Conservation (phyloP, 1,284 basidiomycete genomes). For the Amylostereum areolatum region DNA sequence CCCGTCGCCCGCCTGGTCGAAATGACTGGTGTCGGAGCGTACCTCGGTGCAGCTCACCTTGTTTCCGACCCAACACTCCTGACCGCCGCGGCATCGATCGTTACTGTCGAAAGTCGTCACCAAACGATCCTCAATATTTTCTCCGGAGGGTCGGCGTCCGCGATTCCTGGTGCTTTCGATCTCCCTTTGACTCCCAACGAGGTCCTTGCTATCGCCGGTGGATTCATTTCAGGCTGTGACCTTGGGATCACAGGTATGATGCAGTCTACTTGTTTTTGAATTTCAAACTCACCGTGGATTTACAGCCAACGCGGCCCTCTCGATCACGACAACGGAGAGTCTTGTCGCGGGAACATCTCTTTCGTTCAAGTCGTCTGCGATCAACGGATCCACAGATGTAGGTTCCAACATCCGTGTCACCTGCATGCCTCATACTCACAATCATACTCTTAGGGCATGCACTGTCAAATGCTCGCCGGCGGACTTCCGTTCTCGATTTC, state of each 20-base stretch:
- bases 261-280: slow-evolving; percentile 1
- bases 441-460: slow-evolving; percentile 36
- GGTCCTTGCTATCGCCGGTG: slow-evolving; percentile 67
- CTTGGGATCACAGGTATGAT: slow-evolving; percentile 49
- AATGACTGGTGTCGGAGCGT: slow-evolving; percentile 72
- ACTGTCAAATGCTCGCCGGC: slow-evolving; percentile 75
- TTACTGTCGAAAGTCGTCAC: slow-evolving; percentile 80
- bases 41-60: slow-evolving; percentile 71
- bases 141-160: slow-evolving; percentile 38
- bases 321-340: slow-evolving; percentile 56
- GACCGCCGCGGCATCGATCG: slow-evolving; percentile 67
- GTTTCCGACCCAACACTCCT: slow-evolving; percentile 60
- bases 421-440: not conserved
- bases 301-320: slow-evolving; percentile 54
- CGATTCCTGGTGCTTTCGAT: slow-evolving; percentile 68
- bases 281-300: not conserved
- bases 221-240: slow-evolving; percentile 71
- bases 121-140: slow-evolving; percentile 73
- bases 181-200: slow-evolving; percentile 62
- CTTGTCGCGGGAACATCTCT: slow-evolving; percentile 53
- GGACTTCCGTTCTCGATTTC: slow-evolving; percentile 50
- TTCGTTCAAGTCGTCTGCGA: slow-evolving; percentile 51
- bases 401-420: slow-evolving; percentile 14
- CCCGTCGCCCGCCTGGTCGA: slow-evolving; percentile 76
- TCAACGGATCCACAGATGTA: slow-evolving; percentile 49